A percentile compares a stretch with the other conserved stretches of the same genome.
Conservation (phyloP, 2,329 filamentous ascomycete genomes). For the Dichotomopilus funicola region DNA sequence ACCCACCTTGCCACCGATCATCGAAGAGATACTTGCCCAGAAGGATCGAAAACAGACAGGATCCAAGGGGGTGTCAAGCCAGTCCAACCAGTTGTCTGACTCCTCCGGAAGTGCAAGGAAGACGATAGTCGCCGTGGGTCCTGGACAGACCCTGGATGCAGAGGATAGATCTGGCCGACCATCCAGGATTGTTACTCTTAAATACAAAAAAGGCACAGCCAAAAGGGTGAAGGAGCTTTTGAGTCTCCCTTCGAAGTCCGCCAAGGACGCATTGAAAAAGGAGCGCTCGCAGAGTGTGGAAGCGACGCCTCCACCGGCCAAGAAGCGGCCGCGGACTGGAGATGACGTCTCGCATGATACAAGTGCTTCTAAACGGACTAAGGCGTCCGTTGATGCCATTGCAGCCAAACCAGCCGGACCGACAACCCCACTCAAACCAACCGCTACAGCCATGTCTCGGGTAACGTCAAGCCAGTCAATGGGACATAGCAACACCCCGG, state of each 20-base stretch:
- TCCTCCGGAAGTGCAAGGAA: conserved; percentile 33
- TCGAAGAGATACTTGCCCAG: conserved; percentile 41
- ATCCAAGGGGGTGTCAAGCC: conserved; percentile 21
- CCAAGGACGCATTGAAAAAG: conserved; percentile 33
- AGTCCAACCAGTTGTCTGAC: conserved; percentile 26
- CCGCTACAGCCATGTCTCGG: conserved; percentile 45
- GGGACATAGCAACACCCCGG: conserved; percentile 44
- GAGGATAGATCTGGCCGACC: conserved; percentile 23
- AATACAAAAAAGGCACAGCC: conserved; percentile 42
- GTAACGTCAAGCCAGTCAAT: conserved; percentile 49
- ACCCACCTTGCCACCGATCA: conserved; percentile 46
- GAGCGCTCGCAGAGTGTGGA: conserved; percentile 41
- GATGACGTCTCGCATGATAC: conserved; percentile 33
- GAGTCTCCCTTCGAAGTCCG: conserved; percentile 37
- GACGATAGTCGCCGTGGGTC: conserved; percentile 27
- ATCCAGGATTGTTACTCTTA: conserved; percentile 38
- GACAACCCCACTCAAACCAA: conserved; percentile 45
- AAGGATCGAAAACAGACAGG: conserved; percentile 27
- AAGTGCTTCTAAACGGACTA: conserved; percentile 34
- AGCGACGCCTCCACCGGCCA: conserved; percentile 33
- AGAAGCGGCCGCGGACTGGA: conserved; percentile 42
- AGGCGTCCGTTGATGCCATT: conserved; percentile 31
- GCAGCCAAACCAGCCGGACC: conserved; percentile 33
- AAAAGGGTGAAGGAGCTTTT: conserved; percentile 43
- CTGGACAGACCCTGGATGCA: conserved; percentile 26